A percentile compares a stretch with the other conserved stretches of the same genome.
phyloP scores from a whole-genome alignment of 139 green algal species.

The Desmodesmus armatus region DNA sequence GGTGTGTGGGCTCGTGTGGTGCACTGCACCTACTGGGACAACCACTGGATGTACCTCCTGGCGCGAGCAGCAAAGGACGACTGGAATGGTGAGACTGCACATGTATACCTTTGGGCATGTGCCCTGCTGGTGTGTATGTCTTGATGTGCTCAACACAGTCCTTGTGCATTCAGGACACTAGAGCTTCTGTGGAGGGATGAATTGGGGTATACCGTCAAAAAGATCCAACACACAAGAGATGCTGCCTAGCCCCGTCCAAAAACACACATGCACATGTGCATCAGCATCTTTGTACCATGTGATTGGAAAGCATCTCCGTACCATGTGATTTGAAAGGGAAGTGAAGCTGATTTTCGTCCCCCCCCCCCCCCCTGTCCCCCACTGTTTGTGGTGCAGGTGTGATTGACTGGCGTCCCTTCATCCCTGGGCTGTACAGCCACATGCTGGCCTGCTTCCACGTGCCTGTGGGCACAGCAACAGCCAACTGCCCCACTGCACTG shows the following conservation, averaged over 20 bases:
- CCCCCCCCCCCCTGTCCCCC: too few relatives aligned
- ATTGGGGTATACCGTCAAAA: too few relatives aligned
- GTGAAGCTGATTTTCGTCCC: too few relatives aligned
- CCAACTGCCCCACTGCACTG: conserved; percentile 48
- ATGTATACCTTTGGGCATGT: background rate
- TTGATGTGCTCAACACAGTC: too few relatives aligned
- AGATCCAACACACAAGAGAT: too few relatives aligned
- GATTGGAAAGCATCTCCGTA: too few relatives aligned
- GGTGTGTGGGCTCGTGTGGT: conserved; percentile 58
- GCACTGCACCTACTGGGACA: conserved; percentile 69
- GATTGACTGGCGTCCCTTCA: conserved; percentile 67
- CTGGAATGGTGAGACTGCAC: conserved; percentile 60
- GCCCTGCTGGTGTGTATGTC: background rate
- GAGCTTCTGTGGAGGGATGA: too few relatives aligned
- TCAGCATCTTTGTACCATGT: too few relatives aligned
- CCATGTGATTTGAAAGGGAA: too few relatives aligned
- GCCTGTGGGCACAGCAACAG: conserved; percentile 74
- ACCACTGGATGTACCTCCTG: conserved; percentile 73
- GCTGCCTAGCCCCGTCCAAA: too few relatives aligned
- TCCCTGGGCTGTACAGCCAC: conserved; percentile 69
- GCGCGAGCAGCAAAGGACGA: conserved; percentile 81
- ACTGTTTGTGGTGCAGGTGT: conserved; percentile 56
- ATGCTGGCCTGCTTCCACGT: conserved; percentile 78
- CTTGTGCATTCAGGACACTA: too few relatives aligned
- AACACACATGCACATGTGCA: too few relatives aligned